These are phyloP conservation scores for Talaromyces thailandensis DNA, from an alignment of 495 filamentous ascomycete genomes.

Conservation along the genomic window DNA sequence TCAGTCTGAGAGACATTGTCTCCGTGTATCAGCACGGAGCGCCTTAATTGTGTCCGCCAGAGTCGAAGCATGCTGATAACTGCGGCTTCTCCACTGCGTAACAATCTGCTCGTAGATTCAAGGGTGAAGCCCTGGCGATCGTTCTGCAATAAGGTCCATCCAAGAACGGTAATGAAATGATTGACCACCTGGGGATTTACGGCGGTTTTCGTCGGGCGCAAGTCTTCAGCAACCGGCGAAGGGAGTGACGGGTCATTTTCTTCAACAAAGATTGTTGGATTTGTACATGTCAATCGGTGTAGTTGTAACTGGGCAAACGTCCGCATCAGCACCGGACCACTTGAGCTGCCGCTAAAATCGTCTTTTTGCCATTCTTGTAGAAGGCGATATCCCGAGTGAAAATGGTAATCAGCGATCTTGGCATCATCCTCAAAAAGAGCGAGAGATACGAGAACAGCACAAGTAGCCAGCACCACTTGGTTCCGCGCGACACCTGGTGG, in stretches of 20 bases:
- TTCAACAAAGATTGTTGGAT: neutral
- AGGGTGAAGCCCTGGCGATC: neutral
- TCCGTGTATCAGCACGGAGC: neutral
- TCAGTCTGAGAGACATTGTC: neutral
- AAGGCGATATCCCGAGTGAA: conserved; percentile 7
- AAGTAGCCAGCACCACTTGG: neutral
- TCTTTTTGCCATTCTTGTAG: conserved; percentile 9
- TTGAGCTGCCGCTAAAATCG: neutral
- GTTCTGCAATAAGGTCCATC: neutral
- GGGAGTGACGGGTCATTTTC: neutral
- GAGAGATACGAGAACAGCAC: neutral
- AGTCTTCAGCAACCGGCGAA: neutral
- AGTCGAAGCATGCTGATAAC: neutral
- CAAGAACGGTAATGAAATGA: neutral
- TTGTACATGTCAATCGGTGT: neutral
- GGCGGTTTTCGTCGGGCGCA: neutral
- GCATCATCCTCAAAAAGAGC: neutral
- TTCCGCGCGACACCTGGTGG: conserved; percentile 9
- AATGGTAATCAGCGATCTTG: neutral
- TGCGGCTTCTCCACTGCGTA: neutral
- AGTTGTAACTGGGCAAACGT: conserved; percentile 9
- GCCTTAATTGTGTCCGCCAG: neutral
- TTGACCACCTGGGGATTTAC: neutral
- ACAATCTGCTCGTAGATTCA: neutral
- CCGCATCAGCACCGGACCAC: conserved; percentile 4